A percentile compares a stretch with the other conserved stretches of the same genome.
Evolutionary conservation across 2,329 filamentous ascomycete genomes (phyloP).

Genomic region (Dryadomyces sulphureus): DNA sequence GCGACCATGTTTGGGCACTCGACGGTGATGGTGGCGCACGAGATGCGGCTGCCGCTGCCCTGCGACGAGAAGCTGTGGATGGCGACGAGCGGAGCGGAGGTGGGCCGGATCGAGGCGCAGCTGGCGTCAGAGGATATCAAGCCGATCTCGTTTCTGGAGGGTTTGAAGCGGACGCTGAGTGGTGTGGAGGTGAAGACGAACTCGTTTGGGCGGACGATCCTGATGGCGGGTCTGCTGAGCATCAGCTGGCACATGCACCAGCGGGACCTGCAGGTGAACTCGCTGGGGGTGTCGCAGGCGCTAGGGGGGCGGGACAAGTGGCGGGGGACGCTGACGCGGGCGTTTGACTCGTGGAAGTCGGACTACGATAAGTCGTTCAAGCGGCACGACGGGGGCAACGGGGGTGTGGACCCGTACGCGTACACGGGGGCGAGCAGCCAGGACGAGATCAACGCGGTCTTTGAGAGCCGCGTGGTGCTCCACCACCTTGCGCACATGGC

Average conservation of each 20-base stretch:
- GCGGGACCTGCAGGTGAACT: conserved; percentile 81
- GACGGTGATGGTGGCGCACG: conserved; percentile 91
- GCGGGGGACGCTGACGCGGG: conserved; percentile 69
- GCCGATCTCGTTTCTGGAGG: conserved; percentile 77
- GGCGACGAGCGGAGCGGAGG: conserved; percentile 74
- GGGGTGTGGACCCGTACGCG: conserved; percentile 36
- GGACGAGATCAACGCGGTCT: conserved; percentile 50
- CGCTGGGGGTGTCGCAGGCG: conserved; percentile 56
- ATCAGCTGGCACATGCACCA: conserved; percentile 98
- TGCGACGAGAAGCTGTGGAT: conserved; percentile 91
- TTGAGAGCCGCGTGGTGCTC: conserved; percentile 76
- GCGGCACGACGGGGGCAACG: conserved; percentile 27
- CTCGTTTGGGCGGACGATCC: conserved; percentile 77
- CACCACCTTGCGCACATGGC: conserved; percentile 95
- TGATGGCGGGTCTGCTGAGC: conserved; percentile 87
- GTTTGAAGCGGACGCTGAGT: conserved; percentile 76
- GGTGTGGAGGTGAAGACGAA: conserved; percentile 80
- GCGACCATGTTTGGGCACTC: conserved; percentile 97
- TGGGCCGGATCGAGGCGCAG: conserved; percentile 68
- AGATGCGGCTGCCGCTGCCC: conserved; percentile 79
- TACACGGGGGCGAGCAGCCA: conserved; percentile 33
- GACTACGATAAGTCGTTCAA: conserved; percentile 76
- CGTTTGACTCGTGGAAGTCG: conserved; percentile 86
- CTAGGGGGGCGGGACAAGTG: conserved; percentile 84
- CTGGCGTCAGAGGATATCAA: conserved; percentile 70